Base-by-base conservation (phyloP, 1,139 yeast species). In the Diutina sp. region DNA sequence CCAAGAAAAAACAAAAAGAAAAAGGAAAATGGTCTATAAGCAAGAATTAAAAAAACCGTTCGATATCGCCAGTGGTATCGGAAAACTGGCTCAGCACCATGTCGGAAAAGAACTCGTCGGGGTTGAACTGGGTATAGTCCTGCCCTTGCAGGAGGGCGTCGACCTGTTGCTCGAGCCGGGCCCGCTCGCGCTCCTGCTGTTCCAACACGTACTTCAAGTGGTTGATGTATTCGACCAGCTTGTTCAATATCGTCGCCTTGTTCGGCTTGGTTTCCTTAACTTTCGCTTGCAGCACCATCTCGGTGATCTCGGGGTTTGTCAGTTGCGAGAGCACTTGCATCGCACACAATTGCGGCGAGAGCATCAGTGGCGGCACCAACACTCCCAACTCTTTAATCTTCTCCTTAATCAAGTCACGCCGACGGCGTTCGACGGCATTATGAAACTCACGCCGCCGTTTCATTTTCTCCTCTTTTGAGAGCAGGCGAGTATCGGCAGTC, bases 361-460 rank as follows among this genome's bases (percentile, higher is more conserved):
- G 68, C 61, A 87, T 67, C 4, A 87, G 77, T 1, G 90, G 90
- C 0, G 95, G 95, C 0, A 86, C 88, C 55, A 86, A 72, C 41
- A 77, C 69, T 1, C 91, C 90, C 60, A 87, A 69, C 60, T 85
- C 91, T 65, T 85, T 84, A 59, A 87, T 86, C 63, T 86, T 80
- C 64, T 84, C 87, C 66, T 87, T 87, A 61, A 87, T 87, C 62
- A 87, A 72, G 65, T 87, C 95, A 62, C 95, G 75, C 67, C 95
- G 76, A 66, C 91, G 77, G 65, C 93, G 74, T 67, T 87, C 95
- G 5, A 87, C 95, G 0, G 90, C 93, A 65, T 87, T 87, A 65
- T 87, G 95, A 62, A 86, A 83, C 64, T 86, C 91, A 60, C 90
- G 73, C 63, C 91, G 77, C 63, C 93, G 77, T 61, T 79, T 79